Percentiles rank a stretch among this genome's conserved stretches.
Evolutionary conservation across 495 filamentous ascomycete genomes (phyloP).

Genomic region (Cercophora scortea): DNA sequence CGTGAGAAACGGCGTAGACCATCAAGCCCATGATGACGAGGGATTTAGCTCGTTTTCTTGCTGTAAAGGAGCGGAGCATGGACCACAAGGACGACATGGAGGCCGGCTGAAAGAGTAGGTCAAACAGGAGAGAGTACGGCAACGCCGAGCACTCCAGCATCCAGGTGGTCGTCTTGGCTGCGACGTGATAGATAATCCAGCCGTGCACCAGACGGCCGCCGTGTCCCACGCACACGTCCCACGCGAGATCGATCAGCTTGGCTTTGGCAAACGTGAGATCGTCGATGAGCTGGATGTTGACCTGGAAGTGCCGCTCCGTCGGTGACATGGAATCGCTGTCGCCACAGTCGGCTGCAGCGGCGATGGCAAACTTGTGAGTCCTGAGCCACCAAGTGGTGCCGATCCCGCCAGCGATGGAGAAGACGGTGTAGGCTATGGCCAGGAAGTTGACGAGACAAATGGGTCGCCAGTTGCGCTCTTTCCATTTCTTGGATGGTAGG

Average conservation of each 20-base stretch:
- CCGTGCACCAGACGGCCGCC: slow-evolving; percentile 4
- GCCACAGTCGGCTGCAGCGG: too few relatives aligned
- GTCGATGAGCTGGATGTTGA: not conserved
- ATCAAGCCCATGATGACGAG: not conserved
- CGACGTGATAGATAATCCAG: slow-evolving; percentile 4
- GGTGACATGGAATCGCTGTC: not conserved
- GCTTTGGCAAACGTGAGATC: slow-evolving; percentile 1
- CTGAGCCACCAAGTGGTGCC: too few relatives aligned
- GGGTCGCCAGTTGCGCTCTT: too few relatives aligned
- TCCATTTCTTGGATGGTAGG: too few relatives aligned
- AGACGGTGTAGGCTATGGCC: too few relatives aligned
- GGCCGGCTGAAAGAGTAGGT: not conserved
- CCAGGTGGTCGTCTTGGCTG: slow-evolving; percentile 1
- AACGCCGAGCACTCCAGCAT: slow-evolving; percentile 3
- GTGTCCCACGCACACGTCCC: slow-evolving; percentile 1
- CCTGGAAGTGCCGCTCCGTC: not conserved
- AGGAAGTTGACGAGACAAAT: too few relatives aligned
- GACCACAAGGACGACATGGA: not conserved
- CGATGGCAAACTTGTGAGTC: too few relatives aligned
- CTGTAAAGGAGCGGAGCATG: not conserved
- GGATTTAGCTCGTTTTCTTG: not conserved
- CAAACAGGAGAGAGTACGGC: not conserved
- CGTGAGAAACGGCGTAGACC: not conserved
- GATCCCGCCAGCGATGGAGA: too few relatives aligned
- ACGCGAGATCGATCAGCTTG: slow-evolving; percentile 5